A percentile compares a stretch with the other conserved stretches of the same genome.
Evolutionary conservation across 2,329 filamentous ascomycete genomes (phyloP).

Genomic region (Aspergillus tanneri): DNA sequence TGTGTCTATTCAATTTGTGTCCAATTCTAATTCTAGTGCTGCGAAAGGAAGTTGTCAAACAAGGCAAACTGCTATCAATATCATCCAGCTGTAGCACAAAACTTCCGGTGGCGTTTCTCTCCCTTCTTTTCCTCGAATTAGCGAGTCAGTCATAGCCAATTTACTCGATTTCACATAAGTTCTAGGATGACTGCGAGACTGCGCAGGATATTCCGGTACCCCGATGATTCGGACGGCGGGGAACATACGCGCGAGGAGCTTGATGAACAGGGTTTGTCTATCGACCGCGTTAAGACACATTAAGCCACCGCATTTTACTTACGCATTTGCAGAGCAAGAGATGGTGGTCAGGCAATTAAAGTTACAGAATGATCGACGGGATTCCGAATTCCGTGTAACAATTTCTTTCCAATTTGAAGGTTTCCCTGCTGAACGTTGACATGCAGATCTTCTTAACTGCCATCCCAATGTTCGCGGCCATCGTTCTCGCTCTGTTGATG

Average conservation of each 20-base stretch:
- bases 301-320: neutral
- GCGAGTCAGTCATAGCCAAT: no score
- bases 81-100: no score
- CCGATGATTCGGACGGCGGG: conserved; percentile 56
- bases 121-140: neutral
- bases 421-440: conserved; percentile 8
- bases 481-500: conserved; percentile 34
- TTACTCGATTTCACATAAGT: no score
- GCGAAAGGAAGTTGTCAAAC: conserved; percentile 13
- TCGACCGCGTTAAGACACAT: conserved; percentile 6
- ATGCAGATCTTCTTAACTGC: conserved; percentile 36
- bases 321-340: conserved; percentile 40
- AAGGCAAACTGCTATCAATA: conserved; percentile 15
- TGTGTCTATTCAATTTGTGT: no score
- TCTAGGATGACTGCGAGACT: conserved; percentile 61
- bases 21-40: no score
- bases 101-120: neutral
- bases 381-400: conserved; percentile 43
- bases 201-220: conserved; percentile 76
- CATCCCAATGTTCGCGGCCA: conserved; percentile 34
- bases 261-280: conserved; percentile 67
- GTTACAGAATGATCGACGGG: conserved; percentile 38
- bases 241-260: conserved; percentile 61
- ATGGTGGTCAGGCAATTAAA: conserved; percentile 39
- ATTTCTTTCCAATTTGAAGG: neutral